Conservation (phyloP, 1,284 basidiomycete genomes). For the Pseudozyma hubeiensis region DNA sequence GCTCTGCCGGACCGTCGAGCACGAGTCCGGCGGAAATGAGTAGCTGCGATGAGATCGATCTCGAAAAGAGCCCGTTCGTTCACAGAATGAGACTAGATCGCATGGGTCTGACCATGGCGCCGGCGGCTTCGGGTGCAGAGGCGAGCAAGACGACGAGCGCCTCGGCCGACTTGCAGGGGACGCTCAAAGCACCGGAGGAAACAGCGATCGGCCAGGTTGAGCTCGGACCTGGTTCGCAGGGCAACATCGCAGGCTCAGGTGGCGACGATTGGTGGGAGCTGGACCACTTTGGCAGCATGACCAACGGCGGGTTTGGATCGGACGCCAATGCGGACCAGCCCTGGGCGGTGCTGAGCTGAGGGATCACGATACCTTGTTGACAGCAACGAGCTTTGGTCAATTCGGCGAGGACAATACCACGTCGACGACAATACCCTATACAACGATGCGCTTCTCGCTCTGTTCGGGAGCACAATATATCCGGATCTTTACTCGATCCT, state of each 20-base stretch:
- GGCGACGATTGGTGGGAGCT: constrained; percentile 53
- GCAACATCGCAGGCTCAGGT: constrained; percentile 37
- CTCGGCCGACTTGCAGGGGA: constrained; percentile 23
- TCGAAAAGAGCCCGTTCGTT: constrained; percentile 52
- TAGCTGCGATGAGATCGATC: constrained; percentile 55
- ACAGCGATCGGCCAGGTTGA: constrained; percentile 47
- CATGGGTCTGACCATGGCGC: constrained; percentile 41
- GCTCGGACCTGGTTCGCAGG: constrained; percentile 49
- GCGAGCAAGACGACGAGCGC: constrained; percentile 13
- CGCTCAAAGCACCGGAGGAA: constrained; percentile 28
- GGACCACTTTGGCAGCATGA: constrained; percentile 50
- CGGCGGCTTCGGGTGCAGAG: constrained; percentile 24
- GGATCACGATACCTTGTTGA: not conserved
- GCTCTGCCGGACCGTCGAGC: constrained; percentile 57
- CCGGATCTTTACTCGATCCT: constrained; percentile 5
- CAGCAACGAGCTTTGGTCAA: not conserved
- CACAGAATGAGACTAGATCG: constrained; percentile 47
- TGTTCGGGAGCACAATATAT: constrained; percentile 15
- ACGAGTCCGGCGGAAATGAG: constrained; percentile 58
- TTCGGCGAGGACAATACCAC: too few relatives aligned
- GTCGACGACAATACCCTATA: not conserved
- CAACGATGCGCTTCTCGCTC: constrained; percentile 7
- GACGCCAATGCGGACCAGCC: constrained; percentile 49
- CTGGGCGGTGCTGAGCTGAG: constrained; percentile 50
- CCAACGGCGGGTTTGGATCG: constrained; percentile 33